Base-by-base conservation (phyloP, 1,284 basidiomycete genomes). In the Leccinum pachyderme region DNA sequence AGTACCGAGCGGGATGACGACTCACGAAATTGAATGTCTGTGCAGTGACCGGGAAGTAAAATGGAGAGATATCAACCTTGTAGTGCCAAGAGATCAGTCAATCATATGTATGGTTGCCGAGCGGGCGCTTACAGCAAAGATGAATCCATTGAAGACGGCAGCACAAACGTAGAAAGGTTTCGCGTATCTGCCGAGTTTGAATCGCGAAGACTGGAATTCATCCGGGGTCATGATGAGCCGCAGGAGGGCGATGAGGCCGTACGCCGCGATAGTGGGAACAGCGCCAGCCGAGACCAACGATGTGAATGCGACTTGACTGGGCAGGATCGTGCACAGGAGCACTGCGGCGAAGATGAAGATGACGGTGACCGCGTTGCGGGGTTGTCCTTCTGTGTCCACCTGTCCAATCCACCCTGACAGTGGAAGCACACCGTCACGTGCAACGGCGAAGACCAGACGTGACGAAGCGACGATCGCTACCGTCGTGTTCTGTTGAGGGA, bases 381-480 rank as follows among this genome's bases (percentile, higher is more conserved):
- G 92, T 63, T 93, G 88, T 3, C 89, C 86, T 15, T 80, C 72
- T 0, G 71, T 58, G 45, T 88, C 83, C 44, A 94, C 88, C 60
- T 78, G 73, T 41, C 89, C 84, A 53, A 94, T 89, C 91, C 90
- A 94, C 7, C 73, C 59, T 0, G 89, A 92, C 54, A 91, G 69
- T 1, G 92, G 92, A 15, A 95, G 77, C 1, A 94, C 90, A 31
- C 92, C 92, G 62, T 95, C 92, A 53, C 92, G 86, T 18, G 92
- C 91, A 49, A 95, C 88, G 13, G 91, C 92, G 62, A 89, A 94
- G 44, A 95, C 80, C 32, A 95, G 80, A 6, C 92, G 83, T 13
- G 91, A 93, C 12, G 91, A 83, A 3, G 91, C 92, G 27, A 93
- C 89, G 55, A 94, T 84, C 15, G 88, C 81, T 39, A 93, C 81